Conservation (phyloP, 208 protist genomes). For the Leishmania tropica region DNA sequence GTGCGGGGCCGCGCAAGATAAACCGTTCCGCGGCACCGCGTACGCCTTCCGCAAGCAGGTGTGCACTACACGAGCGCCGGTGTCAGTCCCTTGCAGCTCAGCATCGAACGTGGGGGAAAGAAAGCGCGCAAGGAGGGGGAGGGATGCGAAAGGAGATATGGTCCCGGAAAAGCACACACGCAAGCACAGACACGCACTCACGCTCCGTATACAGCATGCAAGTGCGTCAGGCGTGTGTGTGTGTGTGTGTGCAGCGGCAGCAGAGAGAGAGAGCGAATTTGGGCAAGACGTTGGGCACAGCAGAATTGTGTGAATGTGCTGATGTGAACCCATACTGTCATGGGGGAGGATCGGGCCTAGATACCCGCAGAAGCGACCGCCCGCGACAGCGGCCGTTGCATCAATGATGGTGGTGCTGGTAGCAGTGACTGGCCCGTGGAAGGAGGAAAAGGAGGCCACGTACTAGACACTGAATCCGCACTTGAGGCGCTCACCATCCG, state of each 20-base stretch:
- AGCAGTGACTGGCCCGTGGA: not conserved
- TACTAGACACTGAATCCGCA: not conserved
- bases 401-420: not conserved
- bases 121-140: not conserved
- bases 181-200: not conserved
- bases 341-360: not conserved
- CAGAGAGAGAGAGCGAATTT: not conserved
- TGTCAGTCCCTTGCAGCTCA: not conserved
- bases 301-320: not conserved
- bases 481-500: not conserved
- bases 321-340: not conserved
- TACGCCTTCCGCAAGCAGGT: not conserved
- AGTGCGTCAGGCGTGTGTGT: not conserved
- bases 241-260: not conserved
- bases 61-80: not conserved
- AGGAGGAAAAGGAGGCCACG: not conserved
- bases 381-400: not conserved
- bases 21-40: not conserved
- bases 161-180: not conserved
- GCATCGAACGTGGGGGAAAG: not conserved
- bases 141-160: not conserved
- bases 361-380: not conserved
- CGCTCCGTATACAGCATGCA: not conserved
- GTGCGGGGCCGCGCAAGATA: not conserved
- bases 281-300: not conserved